Conservation (phyloP, 1,284 basidiomycete genomes). For the Cutaneotrichosporon sp. region DNA sequence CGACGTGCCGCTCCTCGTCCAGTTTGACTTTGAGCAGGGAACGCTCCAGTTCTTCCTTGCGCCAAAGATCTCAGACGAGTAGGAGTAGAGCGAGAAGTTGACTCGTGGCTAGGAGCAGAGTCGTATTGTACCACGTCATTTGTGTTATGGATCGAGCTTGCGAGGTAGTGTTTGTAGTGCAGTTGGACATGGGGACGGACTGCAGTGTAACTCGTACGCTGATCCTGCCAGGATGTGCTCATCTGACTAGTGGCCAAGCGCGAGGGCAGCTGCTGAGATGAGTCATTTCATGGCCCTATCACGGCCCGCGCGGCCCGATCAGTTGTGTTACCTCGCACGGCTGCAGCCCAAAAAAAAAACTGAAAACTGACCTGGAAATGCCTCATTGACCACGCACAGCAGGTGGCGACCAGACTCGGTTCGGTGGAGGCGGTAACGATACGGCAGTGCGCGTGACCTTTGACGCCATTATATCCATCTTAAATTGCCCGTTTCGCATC, state of each 20-base stretch:
- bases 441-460: neutral
- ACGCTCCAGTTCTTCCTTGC: slow-evolving; percentile 53
- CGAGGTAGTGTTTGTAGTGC: neutral
- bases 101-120: slow-evolving; percentile 4
- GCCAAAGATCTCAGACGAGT: slow-evolving; percentile 41
- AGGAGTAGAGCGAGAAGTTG: slow-evolving; percentile 7
- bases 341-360: too few relatives aligned
- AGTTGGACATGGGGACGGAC: neutral
- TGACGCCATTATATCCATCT: neutral
- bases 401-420: neutral
- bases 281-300: neutral
- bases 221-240: too few relatives aligned
- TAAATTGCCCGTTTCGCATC: too few relatives aligned
- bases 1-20: slow-evolving; percentile 82
- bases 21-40: slow-evolving; percentile 55
- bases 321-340: too few relatives aligned
- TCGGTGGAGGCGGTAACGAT: neutral
- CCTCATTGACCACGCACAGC: too few relatives aligned
- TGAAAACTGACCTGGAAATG: neutral
- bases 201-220: neutral
- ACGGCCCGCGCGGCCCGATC: too few relatives aligned
- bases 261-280: neutral
- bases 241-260: neutral
- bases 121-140: slow-evolving; percentile 13
- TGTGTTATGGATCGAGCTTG: slow-evolving; percentile 13